Base-by-base conservation (phyloP, 1,284 basidiomycete species). In the Sporisorium scitamineum region DNA sequence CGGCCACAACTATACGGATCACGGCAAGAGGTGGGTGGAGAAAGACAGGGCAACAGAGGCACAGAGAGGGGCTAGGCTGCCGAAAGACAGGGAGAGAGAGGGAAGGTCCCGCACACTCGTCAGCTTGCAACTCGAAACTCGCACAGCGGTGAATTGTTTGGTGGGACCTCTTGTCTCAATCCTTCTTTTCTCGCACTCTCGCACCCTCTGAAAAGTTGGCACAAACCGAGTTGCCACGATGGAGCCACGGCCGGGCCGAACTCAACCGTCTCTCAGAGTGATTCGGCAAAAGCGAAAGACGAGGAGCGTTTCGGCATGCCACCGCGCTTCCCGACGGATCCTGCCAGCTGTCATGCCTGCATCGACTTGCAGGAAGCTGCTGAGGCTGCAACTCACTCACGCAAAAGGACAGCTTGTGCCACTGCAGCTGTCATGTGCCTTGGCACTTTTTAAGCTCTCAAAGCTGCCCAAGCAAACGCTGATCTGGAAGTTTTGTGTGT, bases 371-470 rank as follows among this genome's bases (percentile, higher is more conserved):
- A n/a, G n/a, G n/a, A n/a, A n/a, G n/a, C n/a, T n/a, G n/a, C n/a
- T n/a, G n/a, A n/a, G n/a, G n/a, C n/a, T n/a, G n/a, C n/a, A n/a
- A n/a, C n/a, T n/a, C n/a, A n/a, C n/a, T n/a, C n/a, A n/a, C n/a
- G n/a, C n/a, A n/a, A n/a, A n/a, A n/a, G n/a, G n/a, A n/a, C n/a
- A n/a, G n/a, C n/a, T n/a, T 26, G 24, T 14, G n/a, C 44, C 1
- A 7, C 1, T 48, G 47, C 26, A 48, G 26, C 27, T 48, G 47
- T 48, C 47, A 48, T 48, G 47, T 48, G 27, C 47, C 47, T 48
- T 8, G 27, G 16, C 4, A 31, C 1, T n/a, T 22, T 48, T 29
- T 27, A 14, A 27, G 24, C 45, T 47, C 5, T 5, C 18, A n/a
- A 18, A 48, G 16, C 47, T 29, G 29, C 16, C 47, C 27, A 29